Evolutionary conservation across 2,329 filamentous ascomycete species (phyloP), one percentile per base, ranked within the genome.

Genomic region (Talaromyces sp.): DNA sequence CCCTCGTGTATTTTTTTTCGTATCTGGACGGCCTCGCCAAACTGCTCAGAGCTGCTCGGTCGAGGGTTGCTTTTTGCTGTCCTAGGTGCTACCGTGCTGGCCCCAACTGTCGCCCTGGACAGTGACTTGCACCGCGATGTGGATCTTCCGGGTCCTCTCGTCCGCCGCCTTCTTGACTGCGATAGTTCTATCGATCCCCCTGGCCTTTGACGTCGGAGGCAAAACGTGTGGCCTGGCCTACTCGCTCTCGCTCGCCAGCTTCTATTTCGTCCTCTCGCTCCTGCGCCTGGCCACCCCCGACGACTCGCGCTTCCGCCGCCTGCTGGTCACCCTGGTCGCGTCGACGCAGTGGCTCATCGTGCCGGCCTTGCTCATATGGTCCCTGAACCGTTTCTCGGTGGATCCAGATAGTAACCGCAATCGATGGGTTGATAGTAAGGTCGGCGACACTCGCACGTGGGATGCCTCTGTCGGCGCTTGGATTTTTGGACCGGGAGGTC

Each of bases 131-230:
- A 64, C 65, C 61, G 50, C 80, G 77, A 96, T 96, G 90, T 92
- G 88, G 88, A 82, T 93, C 76, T 86, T 92, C 76, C 88, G 88
- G 74, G 83, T 88, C 74, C 73, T 92, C 68, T 91, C 91, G 72
- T 91, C 91, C 78, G 82, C 88, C 72, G 78, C 91, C 77, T 97
- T 97, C 79, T 87, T 97, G 69, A 84, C 92, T 77, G 90, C 90
- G 78, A 92, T 97, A 75, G 87, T 97, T 72, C 89, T 97, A 73
- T 96, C 92, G 64, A 94, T 99, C 73, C 94, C 94, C 63, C 88
- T 99, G 73, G 91, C 93, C 70, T 97, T 97, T 80, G 94, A 99
- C 85, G 93, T 97, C 70, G 94, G 94, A 73, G 94, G 94, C 64
- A 88, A 91, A 70, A 92, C 94, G 69, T 96, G 92, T 72, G 94